These are phyloP conservation scores for Lactarius indigo DNA, from an alignment of 768 basidiomycete genomes.

Conservation along the genomic window DNA sequence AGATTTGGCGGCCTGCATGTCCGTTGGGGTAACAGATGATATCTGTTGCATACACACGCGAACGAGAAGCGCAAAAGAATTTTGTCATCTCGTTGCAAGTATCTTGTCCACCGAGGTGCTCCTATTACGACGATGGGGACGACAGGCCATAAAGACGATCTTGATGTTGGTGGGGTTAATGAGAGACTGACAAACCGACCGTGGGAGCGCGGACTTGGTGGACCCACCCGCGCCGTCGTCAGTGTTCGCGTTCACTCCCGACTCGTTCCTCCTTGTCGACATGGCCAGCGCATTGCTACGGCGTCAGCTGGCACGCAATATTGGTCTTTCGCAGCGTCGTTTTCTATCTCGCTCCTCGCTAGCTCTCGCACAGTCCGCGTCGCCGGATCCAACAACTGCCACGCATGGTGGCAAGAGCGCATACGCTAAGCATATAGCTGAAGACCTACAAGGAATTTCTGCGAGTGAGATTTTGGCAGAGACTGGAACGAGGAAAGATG, in stretches of 20 bases:
- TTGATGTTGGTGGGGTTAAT: not conserved
- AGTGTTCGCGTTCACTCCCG: not conserved
- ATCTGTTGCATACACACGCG: not conserved
- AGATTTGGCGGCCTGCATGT: not conserved
- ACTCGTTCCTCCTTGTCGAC: constrained; percentile 30
- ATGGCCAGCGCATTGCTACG: constrained; percentile 70
- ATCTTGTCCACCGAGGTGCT: not conserved
- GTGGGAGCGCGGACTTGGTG: constrained; percentile 14
- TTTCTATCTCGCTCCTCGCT: constrained; percentile 34
- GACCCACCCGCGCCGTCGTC: not conserved
- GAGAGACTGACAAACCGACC: not conserved
- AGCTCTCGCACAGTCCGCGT: constrained; percentile 35
- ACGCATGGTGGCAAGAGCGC: constrained; percentile 42
- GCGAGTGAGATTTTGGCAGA: constrained; percentile 80
- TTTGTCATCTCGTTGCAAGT: not conserved
- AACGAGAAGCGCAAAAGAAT: not conserved
- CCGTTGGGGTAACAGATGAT: not conserved
- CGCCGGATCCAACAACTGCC: constrained; percentile 27
- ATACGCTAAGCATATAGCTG: constrained; percentile 70
- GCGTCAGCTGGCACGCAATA: constrained; percentile 47
- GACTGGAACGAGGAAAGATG: constrained; percentile 63
- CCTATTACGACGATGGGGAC: not conserved
- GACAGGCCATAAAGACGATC: not conserved
- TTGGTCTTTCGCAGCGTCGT: constrained; percentile 34
- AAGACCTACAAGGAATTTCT: constrained; percentile 78